These are phyloP conservation scores for Micractinium sp. DNA, from an alignment of 139 green algal genomes.

Conservation along the genomic window DNA sequence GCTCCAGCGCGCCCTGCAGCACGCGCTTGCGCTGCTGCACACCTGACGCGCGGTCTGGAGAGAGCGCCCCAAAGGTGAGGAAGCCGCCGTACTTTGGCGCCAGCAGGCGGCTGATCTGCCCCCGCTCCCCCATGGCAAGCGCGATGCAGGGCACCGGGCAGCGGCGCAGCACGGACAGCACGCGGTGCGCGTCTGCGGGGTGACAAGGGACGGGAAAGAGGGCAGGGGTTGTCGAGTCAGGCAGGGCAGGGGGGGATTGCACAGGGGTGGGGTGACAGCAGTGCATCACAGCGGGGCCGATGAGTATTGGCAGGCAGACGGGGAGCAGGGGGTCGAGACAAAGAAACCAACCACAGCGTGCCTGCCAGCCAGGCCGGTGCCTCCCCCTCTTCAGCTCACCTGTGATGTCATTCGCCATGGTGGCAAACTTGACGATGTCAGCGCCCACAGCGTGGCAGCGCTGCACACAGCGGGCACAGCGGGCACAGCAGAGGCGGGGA, in stretches of 20 bases:
- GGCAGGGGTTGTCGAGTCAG: constrained; percentile 1
- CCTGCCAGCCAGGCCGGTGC: neutral
- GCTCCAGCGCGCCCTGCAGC: neutral
- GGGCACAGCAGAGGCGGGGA: neutral
- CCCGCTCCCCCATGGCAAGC: constrained; percentile 92
- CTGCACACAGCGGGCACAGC: neutral
- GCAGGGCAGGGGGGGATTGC: no score
- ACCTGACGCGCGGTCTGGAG: constrained; percentile 59
- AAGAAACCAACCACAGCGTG: neutral
- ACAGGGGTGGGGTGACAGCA: no score
- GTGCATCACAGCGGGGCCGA: no score
- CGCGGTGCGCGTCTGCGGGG: constrained; percentile 37
- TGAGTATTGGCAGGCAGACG: no score
- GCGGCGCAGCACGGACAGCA: constrained; percentile 76
- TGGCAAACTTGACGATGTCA: constrained; percentile 95
- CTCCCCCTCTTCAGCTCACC: constrained; percentile 20
- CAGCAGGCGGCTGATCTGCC: constrained; percentile 86
- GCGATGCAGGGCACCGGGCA: constrained; percentile 83
- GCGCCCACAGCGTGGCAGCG: constrained; percentile 57
- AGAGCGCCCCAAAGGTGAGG: constrained; percentile 94
- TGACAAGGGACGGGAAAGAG: neutral
- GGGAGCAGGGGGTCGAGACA: no score
- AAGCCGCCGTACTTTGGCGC: constrained; percentile 94
- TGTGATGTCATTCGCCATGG: constrained; percentile 84
- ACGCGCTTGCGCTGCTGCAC: neutral